phyloP scores from a whole-genome alignment of 2,329 filamentous ascomycete genomes.

The Fusarium stilboides region DNA sequence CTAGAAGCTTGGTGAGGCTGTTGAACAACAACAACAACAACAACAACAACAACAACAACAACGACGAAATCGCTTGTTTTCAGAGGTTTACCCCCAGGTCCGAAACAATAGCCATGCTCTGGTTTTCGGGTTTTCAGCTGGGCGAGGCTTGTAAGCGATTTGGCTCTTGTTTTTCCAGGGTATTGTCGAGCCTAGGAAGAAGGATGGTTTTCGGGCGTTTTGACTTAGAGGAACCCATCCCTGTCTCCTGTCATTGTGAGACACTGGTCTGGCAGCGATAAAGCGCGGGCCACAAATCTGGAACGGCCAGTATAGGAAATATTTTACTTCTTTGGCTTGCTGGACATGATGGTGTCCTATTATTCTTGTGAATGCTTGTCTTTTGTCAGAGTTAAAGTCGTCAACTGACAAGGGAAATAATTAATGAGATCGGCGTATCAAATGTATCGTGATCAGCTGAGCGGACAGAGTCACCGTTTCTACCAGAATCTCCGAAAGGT shows the following conservation, averaged over 20 bases:
- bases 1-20: background rate
- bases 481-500: slow-evolving; percentile 33
- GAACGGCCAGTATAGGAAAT: slow-evolving; percentile 5
- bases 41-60: too few relatives aligned
- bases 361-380: background rate
- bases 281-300: slow-evolving; percentile 27
- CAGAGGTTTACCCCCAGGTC: slow-evolving; percentile 28
- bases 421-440: slow-evolving; percentile 23
- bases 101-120: slow-evolving; percentile 33
- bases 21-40: slow-evolving; percentile 10
- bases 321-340: background rate
- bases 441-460: slow-evolving; percentile 30
- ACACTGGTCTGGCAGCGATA: slow-evolving; percentile 48
- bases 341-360: background rate
- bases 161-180: slow-evolving; percentile 23
- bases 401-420: background rate
- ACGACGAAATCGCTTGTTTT: slow-evolving; percentile 35
- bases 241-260: slow-evolving; percentile 38
- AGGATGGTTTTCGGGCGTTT: slow-evolving; percentile 27
- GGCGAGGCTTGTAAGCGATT: slow-evolving; percentile 17
- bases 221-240: slow-evolving; percentile 24
- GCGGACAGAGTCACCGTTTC: slow-evolving; percentile 29
- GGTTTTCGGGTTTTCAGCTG: slow-evolving; percentile 17
- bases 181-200: slow-evolving; percentile 14
- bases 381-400: background rate